Base-by-base conservation (phyloP, 225 moss, liverwort and hornwort species). In the Pleurozium schreberi region DNA sequence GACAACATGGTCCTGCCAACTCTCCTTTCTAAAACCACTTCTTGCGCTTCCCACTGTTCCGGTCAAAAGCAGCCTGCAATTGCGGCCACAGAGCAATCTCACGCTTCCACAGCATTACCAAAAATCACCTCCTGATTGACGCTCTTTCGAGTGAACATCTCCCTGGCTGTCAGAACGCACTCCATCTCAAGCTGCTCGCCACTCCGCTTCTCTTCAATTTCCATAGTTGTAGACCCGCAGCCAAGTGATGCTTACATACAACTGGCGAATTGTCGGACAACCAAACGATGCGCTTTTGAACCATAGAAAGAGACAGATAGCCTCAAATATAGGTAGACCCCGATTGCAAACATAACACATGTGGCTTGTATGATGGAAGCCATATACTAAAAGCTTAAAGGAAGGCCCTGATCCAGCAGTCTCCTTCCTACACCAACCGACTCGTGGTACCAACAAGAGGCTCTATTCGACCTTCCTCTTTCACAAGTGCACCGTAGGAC, bases 81-180 rank as follows among this genome's bases (percentile, higher is more conserved):
- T 80, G n/a, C 57, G 53, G 80, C 52, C 62, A 92, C 79, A 81
- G 78, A 63, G 75, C 36, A 78, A 45, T 94, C 94, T 61, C 92
- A 91, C 81, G 90, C 89, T 49, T 93, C 90, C 31, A 87, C 78
- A 42, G 71, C 88, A 59, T 78, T 47, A 42, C 55, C 82, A 47
- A 81, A 82, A 61, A 76, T 17, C 87, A 80, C 16, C 20, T 49
- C 49, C 45, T 18, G 6, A 43, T 88, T 90, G 89, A 65, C 89
- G 59, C 83, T 93, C 92, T 55, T 91, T 90, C 71, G 87, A 82
- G 65, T 94, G 89, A 16, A 87, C 78, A 83, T 92, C 93, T 90
- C 89, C 92, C 74, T 94, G 92, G 89, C 89, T 92, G 77, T 58
- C 55, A 84, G n/a, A 86, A 33, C 43, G 88, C 73, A 33, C 68